Evolutionary conservation across 2,329 filamentous ascomycete species (phyloP).

Genomic region (Aaosphaeria pasadenensis): DNA sequence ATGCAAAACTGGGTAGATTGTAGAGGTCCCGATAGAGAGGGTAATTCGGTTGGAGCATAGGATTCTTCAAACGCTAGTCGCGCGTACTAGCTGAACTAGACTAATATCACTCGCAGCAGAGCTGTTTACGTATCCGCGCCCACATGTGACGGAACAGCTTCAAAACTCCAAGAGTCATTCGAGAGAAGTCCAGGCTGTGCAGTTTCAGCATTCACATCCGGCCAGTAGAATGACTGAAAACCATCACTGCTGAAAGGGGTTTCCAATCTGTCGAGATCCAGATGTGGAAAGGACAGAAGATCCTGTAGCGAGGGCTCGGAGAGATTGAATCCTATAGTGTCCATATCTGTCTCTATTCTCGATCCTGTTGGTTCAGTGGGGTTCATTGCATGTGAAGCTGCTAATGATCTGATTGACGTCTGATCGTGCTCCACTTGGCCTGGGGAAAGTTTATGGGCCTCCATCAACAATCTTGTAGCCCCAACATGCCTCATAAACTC

Average conservation of each 20-base stretch:
- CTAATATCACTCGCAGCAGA: too few relatives aligned
- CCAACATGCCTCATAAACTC: background rate
- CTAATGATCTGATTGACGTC: too few relatives aligned
- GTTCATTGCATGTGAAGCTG: background rate
- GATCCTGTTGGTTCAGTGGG: background rate
- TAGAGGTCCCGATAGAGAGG: too few relatives aligned
- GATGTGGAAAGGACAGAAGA: background rate
- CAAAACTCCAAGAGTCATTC: background rate
- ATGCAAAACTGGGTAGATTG: conserved; percentile 11
- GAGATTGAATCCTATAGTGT: background rate
- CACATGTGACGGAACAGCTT: background rate
- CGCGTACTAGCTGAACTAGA: too few relatives aligned
- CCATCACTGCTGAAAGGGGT: background rate
- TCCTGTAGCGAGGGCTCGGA: background rate
- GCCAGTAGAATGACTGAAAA: background rate
- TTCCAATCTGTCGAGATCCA: background rate
- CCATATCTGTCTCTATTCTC: background rate
- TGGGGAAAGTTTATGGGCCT: too few relatives aligned
- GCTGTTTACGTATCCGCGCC: too few relatives aligned
- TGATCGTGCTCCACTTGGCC: too few relatives aligned
- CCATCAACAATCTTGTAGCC: background rate
- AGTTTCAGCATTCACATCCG: background rate
- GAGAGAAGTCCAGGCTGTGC: background rate
- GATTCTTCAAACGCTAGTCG: too few relatives aligned
- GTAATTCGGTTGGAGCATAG: background rate